phyloP scores from a whole-genome alignment of 257 asterid species.

The Cynanchum wilfordii region DNA sequence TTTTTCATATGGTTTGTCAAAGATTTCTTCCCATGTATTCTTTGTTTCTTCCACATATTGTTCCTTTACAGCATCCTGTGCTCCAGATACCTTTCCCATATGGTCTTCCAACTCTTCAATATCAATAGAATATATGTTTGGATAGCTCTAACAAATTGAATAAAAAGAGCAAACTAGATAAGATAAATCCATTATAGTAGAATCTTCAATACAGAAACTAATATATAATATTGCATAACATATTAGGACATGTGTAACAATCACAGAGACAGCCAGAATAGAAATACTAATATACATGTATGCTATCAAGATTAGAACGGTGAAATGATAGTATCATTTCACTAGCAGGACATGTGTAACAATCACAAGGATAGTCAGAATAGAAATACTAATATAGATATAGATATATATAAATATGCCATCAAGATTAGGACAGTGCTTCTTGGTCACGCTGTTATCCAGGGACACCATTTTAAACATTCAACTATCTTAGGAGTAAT shows the following conservation, averaged over 20 bases:
- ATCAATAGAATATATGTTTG: conserved; percentile 66
- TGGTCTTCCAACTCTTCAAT: conserved; percentile 58
- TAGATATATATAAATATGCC: not conserved
- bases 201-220: not conserved
- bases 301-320: not conserved
- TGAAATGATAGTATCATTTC: not conserved
- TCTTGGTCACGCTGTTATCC: not conserved
- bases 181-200: not conserved
- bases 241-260: not conserved
- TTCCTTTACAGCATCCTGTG: conserved; percentile 43
- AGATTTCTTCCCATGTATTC: conserved; percentile 68
- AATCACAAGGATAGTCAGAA: no score
- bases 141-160: conserved; percentile 70
- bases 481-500: not conserved
- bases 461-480: not conserved
- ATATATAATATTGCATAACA: not conserved
- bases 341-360: not conserved
- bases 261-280: not conserved
- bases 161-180: not conserved
- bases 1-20: conserved; percentile 77
- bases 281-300: not conserved
- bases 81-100: conserved; percentile 44
- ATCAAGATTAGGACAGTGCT: not conserved
- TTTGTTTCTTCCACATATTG: conserved; percentile 46
- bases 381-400: no score